A percentile compares a stretch with the other conserved stretches of the same genome.
These are phyloP conservation scores for Penicillium glabrum DNA, from an alignment of 2,329 filamentous ascomycete species.

Conservation along the genomic window DNA sequence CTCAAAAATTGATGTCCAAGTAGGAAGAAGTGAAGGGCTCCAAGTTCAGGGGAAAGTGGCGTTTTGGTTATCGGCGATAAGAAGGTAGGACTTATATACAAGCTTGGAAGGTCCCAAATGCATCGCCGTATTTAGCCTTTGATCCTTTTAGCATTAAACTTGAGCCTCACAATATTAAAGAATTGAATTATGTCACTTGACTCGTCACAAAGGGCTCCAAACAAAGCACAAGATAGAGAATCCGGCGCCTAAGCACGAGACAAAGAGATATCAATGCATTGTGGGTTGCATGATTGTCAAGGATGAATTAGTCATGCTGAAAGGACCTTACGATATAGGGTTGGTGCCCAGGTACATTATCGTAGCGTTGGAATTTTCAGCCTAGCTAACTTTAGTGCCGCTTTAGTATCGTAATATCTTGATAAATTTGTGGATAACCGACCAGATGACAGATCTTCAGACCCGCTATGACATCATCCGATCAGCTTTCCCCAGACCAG, in stretches of 20 bases:
- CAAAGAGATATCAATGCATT: neutral
- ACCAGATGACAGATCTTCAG: neutral
- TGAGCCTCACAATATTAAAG: neutral
- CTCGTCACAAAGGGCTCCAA: neutral
- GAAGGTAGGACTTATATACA: neutral
- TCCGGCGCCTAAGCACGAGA: neutral
- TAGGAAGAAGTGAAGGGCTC: neutral
- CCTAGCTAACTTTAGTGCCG: neutral
- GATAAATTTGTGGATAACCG: neutral
- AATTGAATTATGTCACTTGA: neutral
- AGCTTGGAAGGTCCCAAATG: neutral
- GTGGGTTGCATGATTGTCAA: neutral
- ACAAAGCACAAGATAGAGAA: neutral
- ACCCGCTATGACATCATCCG: neutral
- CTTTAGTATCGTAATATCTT: neutral
- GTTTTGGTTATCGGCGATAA: neutral
- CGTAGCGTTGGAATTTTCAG: neutral
- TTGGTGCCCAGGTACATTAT: neutral
- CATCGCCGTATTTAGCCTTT: neutral
- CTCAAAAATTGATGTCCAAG: too few relatives aligned
- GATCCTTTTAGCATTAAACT: neutral
- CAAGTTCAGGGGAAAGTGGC: neutral
- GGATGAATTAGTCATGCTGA: neutral
- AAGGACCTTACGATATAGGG: neutral
- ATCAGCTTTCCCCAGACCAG: conserved; percentile 1